A percentile compares a stretch with the other conserved stretches of the same genome.
Conservation (phyloP, 495 filamentous ascomycete genomes). For the Thozetella sp. region DNA sequence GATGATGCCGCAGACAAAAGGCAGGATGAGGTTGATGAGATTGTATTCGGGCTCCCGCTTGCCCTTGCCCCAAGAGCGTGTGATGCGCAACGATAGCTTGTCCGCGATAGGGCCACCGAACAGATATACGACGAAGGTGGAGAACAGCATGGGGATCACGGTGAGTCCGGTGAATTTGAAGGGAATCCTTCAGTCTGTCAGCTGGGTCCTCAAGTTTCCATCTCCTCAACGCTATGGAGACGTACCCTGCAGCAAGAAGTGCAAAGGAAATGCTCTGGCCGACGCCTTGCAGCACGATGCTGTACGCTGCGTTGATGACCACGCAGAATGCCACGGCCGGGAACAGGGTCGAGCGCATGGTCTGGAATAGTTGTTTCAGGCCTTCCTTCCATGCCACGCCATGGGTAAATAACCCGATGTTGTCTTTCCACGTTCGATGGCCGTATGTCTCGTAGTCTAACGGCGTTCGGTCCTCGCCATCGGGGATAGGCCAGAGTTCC, state of each 20-base stretch:
- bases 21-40: conserved; percentile 6
- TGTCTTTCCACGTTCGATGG: neutral
- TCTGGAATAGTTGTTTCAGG: conserved; percentile 3
- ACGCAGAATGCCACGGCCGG: conserved; percentile 5
- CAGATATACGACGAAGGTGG: conserved; percentile 16
- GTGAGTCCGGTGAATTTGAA: conserved; percentile 4
- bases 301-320: conserved; percentile 3
- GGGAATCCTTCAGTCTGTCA: neutral
- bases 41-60: conserved; percentile 8
- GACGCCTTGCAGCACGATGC: neutral
- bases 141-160: conserved; percentile 2
- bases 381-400: conserved; percentile 5
- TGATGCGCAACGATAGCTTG: neutral
- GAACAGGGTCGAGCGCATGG: conserved; percentile 4
- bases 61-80: neutral
- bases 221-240: neutral
- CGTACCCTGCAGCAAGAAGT: conserved; percentile 4
- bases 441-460: conserved; percentile 9
- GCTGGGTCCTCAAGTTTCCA: neutral
- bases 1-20: conserved; percentile 1
- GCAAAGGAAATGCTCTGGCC: conserved; percentile 9
- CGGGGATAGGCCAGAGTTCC: neutral
- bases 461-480: conserved; percentile 4
- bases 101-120: conserved; percentile 6
- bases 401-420: conserved; percentile 8